Percentiles rank a stretch among this genome's conserved stretches.
phyloP scores from a whole-genome alignment of 306 rosid genomes.

The Crataegus laevigata region DNA sequence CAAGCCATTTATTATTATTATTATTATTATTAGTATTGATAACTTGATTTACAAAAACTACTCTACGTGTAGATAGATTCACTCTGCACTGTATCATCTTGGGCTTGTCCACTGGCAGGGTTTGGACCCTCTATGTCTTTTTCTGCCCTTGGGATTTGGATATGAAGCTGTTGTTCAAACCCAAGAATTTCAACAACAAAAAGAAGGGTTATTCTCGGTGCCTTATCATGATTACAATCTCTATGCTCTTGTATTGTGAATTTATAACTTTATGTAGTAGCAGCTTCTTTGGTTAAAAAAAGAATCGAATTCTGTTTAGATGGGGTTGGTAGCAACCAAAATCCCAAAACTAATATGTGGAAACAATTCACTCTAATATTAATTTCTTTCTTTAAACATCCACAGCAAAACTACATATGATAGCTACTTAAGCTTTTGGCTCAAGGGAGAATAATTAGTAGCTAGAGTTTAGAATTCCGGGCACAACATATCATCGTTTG shows the following conservation, averaged over 20 bases:
- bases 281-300: neutral
- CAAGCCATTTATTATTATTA: too few species aligned
- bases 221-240: too few species aligned
- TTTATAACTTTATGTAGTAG: neutral
- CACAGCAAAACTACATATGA: neutral
- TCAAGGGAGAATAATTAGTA: neutral
- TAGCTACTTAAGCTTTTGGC: neutral
- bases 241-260: neutral
- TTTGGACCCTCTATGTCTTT: too few species aligned
- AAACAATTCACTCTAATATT: neutral
- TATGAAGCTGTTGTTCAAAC: too few species aligned
- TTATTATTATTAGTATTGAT: too few species aligned
- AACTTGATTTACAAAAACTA: too few species aligned
- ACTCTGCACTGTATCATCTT: too few species aligned
- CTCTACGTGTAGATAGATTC: too few species aligned
- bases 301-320: neutral
- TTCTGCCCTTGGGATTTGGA: too few species aligned
- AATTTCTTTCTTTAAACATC: neutral
- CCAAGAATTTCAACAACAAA: too few species aligned
- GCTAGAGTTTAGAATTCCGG: neutral
- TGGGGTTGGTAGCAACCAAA: neutral
- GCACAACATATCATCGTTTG: neutral
- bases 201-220: too few species aligned
- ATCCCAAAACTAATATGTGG: neutral
- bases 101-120: too few species aligned